Percentiles rank a stretch among this genome's conserved stretches.
Conservation (phyloP, 768 basidiomycete species). For the Fistulinella prunicolor region DNA sequence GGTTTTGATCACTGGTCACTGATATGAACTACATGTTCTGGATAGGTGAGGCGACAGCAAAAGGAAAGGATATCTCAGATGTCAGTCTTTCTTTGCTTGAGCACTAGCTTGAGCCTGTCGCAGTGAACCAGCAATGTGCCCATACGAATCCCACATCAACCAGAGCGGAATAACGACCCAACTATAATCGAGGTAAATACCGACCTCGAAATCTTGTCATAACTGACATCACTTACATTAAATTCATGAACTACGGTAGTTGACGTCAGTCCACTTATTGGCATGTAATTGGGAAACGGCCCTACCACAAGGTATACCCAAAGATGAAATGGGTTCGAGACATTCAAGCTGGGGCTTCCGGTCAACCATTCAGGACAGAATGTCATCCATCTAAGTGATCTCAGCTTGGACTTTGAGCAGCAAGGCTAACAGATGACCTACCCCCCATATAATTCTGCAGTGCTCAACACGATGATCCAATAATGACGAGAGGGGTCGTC, state of each 20-base stretch:
- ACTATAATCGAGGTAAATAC: conserved; percentile 35
- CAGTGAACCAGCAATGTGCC: conserved; percentile 60
- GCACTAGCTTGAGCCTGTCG: conserved; percentile 36
- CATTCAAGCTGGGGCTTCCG: conserved; percentile 68
- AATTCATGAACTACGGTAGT: conserved; percentile 67
- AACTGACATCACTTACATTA: conserved; percentile 55
- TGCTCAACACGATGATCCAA: conserved; percentile 78
- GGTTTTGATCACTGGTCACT: too few relatives aligned
- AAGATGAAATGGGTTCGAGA: conserved; percentile 64
- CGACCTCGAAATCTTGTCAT: background rate
- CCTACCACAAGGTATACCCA: conserved; percentile 82
- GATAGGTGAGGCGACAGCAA: too few relatives aligned
- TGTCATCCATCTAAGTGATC: conserved; percentile 67
- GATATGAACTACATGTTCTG: too few relatives aligned
- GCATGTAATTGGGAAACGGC: conserved; percentile 9
- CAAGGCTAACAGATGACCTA: conserved; percentile 28
- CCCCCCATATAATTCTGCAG: conserved; percentile 78
- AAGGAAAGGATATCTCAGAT: too few relatives aligned
- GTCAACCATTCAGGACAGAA: conserved; percentile 86
- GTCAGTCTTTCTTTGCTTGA: conserved; percentile 38
- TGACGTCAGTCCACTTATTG: background rate
- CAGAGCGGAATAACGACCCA: conserved; percentile 78
- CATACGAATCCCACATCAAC: conserved; percentile 78
- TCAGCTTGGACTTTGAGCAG: background rate
- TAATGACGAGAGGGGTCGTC: conserved; percentile 56